A percentile compares a stretch with the other conserved stretches of the same genome.
phyloP scores from a whole-genome alignment of 441 rosid genomes.

The Gossypium schwendimanii region DNA sequence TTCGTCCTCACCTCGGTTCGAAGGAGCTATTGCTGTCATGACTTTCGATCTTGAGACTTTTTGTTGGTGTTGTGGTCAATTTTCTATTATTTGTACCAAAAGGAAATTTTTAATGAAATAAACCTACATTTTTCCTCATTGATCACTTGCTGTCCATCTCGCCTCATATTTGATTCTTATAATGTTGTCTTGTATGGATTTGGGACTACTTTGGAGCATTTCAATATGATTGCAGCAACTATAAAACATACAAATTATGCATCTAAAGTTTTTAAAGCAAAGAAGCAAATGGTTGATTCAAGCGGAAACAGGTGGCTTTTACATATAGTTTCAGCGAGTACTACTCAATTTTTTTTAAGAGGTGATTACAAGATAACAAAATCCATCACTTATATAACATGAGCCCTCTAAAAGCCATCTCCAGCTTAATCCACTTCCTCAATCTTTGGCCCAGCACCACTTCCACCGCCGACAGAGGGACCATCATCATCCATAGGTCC shows the following conservation, averaged over 20 bases:
- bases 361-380: too few relatives aligned
- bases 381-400: not conserved
- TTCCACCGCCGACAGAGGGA: conserved; percentile 33
- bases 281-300: not conserved
- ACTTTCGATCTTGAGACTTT: not conserved
- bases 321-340: not conserved
- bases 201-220: too few relatives aligned
- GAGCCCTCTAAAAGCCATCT: not conserved
- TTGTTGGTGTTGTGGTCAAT: conserved; percentile 4
- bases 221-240: not conserved
- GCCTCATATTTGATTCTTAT: not conserved
- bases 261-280: not conserved
- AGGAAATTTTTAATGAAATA: not conserved
- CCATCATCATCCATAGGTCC: conserved; percentile 25
- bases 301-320: not conserved
- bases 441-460: conserved; percentile 46
- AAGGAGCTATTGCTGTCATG: conserved; percentile 56
- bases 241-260: not conserved
- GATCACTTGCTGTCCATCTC: not conserved
- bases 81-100: conserved; percentile 25
- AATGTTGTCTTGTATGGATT: too few relatives aligned
- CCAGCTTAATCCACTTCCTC: conserved; percentile 42
- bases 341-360: too few relatives aligned
- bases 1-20: conserved; percentile 49
- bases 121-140: not conserved